These are phyloP conservation scores for Bothriochloa decipiens DNA, from an alignment of 176 grass and related monocot genomes.

Conservation along the genomic window DNA sequence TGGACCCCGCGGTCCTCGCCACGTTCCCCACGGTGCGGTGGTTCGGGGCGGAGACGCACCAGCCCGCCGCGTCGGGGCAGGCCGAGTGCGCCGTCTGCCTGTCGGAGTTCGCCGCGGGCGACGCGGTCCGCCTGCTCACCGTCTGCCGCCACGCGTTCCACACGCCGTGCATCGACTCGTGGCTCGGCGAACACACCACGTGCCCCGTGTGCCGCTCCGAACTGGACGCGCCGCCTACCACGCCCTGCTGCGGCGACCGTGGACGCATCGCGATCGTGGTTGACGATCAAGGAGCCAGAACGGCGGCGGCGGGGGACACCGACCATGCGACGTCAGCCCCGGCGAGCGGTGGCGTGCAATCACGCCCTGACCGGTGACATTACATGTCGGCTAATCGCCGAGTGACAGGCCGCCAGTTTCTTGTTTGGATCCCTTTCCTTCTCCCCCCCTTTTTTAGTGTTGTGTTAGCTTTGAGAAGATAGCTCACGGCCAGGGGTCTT, in stretches of 20 bases:
- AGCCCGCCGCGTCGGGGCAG: neutral
- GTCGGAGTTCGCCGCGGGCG: constrained; percentile 50
- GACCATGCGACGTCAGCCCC: neutral
- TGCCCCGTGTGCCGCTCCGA: constrained; percentile 65
- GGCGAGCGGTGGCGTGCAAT: constrained; percentile 22
- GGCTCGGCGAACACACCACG: constrained; percentile 58
- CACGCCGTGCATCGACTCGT: constrained; percentile 61
- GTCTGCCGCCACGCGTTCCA: constrained; percentile 74
- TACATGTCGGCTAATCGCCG: neutral
- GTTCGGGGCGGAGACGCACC: neutral
- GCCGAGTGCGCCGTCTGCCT: constrained; percentile 72
- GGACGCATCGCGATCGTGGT: constrained; percentile 4
- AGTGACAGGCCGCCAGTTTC: neutral
- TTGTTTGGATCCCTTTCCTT: neutral
- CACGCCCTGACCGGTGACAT: constrained; percentile 5
- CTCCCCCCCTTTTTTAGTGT: neutral
- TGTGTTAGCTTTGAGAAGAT: neutral
- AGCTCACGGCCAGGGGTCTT: neutral
- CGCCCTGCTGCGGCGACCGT: neutral
- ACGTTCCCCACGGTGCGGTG: constrained; percentile 52
- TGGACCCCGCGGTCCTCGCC: constrained; percentile 53
- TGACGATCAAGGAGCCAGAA: neutral
- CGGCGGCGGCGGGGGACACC: neutral
- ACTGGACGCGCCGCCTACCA: constrained; percentile 23
- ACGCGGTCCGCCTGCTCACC: constrained; percentile 59